Conservation (phyloP, 31 red algal genomes). For the Porphyra umbilicalis region DNA sequence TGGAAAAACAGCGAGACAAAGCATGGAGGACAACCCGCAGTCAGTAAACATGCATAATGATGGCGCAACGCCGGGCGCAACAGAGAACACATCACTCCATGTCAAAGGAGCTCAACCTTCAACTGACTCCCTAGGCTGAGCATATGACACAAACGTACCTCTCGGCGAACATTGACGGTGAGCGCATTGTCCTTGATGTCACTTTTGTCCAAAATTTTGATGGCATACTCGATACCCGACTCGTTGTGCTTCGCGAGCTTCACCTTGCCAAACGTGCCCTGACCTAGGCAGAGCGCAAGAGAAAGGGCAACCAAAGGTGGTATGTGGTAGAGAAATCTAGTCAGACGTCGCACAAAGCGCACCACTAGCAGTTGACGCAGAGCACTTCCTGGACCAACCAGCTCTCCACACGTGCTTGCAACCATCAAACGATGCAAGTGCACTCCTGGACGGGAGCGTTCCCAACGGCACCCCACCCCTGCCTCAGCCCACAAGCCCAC, state of each 20-base stretch:
- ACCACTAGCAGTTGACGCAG: not conserved
- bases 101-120: not conserved
- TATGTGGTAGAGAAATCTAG: too few relatives aligned
- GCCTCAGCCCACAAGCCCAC: not conserved
- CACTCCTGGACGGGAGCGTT: not conserved
- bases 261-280: constrained; percentile 79
- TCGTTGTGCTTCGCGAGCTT: constrained; percentile 67
- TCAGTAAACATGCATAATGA: not conserved
- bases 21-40: not conserved
- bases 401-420: not conserved
- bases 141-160: constrained; percentile 1
- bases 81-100: not conserved
- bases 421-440: not conserved
- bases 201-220: constrained; percentile 85
- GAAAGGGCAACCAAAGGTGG: not conserved
- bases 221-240: constrained; percentile 25
- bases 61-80: not conserved
- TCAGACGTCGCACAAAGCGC: not conserved
- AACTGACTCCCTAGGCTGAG: not conserved
- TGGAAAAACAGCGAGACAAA: not conserved
- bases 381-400: not conserved
- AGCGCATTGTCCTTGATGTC: constrained; percentile 70
- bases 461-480: not conserved
- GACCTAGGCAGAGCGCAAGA: constrained; percentile 5
- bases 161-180: constrained; percentile 71